Evolutionary conservation across 2,329 filamentous ascomycete genomes (phyloP).

Genomic region (Pseudopyrenochaeta lycopersici): DNA sequence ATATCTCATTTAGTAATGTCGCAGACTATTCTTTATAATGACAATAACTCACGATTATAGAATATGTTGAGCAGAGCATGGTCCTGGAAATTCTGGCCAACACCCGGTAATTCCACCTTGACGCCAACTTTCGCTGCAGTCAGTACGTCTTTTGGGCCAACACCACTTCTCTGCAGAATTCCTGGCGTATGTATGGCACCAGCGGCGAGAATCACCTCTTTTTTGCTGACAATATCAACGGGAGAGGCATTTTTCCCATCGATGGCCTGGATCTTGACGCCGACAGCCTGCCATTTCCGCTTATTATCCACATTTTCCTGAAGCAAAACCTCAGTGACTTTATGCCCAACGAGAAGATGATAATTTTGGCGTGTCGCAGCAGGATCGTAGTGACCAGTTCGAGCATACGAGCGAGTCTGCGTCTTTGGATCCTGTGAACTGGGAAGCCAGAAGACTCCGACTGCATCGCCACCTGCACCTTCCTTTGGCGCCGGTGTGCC

Average conservation of each 20-base stretch:
- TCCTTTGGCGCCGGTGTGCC: conserved; percentile 12
- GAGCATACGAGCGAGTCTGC: conserved; percentile 35
- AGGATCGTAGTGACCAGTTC: conserved; percentile 37
- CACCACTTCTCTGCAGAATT: background rate
- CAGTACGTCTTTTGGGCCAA: background rate
- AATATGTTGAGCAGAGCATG: background rate
- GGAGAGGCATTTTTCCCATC: background rate
- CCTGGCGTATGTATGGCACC: background rate
- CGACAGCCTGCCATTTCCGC: background rate
- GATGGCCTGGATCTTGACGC: background rate
- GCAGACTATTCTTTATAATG: no score
- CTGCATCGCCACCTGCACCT: conserved; percentile 14
- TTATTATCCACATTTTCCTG: background rate
- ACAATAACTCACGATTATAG: no score
- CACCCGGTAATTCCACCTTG: background rate
- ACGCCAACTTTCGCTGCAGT: background rate
- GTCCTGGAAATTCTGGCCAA: background rate
- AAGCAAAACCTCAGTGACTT: conserved; percentile 9
- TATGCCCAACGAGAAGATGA: conserved; percentile 26
- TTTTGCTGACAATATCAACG: background rate
- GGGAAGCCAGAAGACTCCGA: conserved; percentile 23
- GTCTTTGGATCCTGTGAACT: conserved; percentile 14
- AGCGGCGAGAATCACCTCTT: background rate
- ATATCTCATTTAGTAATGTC: no score
- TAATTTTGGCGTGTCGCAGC: conserved; percentile 29